Conservation (phyloP, 345 rosid genomes). For the Anastatica hierochuntica region DNA sequence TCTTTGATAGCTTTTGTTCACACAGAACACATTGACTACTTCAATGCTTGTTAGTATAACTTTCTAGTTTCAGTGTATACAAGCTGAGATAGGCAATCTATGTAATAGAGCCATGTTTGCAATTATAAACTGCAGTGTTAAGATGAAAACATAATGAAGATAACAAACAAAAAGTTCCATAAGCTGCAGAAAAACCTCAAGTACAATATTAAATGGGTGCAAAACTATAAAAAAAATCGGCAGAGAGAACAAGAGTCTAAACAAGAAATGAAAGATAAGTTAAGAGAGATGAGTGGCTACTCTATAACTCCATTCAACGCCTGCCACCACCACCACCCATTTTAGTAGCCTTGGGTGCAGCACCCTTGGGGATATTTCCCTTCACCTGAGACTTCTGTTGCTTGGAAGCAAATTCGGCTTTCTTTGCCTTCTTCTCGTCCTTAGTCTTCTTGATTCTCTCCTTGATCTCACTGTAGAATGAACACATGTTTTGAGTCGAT, state of each 20-base stretch:
- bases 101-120: not conserved
- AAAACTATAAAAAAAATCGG: constrained; percentile 3
- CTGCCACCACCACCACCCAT: constrained; percentile 34
- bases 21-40: no score
- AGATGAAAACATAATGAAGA: not conserved
- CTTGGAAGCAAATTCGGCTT: constrained; percentile 25
- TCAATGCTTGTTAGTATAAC: no score
- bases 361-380: constrained; percentile 24
- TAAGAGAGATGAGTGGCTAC: constrained; percentile 10
- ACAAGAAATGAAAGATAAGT: not conserved
- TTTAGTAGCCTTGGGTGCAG: constrained; percentile 23
- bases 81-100: no score
- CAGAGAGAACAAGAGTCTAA: no score
- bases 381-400: constrained; percentile 17
- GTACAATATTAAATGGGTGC: no score
- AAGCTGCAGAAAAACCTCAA: not conserved
- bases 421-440: constrained; percentile 33
- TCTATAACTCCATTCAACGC: constrained; percentile 18
- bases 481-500: not conserved
- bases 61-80: no score
- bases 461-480: constrained; percentile 28
- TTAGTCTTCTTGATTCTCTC: constrained; percentile 31
- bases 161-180: constrained; percentile 5
- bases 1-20: not conserved
- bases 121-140: not conserved